Conservation (phyloP, 257 asterid genomes). For the Rauvolfia tetraphylla region DNA sequence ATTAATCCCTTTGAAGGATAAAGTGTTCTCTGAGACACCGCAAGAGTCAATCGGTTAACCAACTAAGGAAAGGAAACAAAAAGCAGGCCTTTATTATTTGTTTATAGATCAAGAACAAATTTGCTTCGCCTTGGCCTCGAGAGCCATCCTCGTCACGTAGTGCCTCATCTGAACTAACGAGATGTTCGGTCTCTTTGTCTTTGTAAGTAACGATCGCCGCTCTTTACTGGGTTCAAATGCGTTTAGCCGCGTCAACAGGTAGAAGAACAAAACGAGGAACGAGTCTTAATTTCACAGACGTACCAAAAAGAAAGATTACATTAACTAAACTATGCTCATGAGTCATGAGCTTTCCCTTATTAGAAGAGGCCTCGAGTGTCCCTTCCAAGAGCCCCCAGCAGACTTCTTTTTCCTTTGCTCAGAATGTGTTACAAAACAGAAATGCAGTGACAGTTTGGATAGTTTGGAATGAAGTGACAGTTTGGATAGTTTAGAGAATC, state of each 20-base stretch:
- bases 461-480: too few relatives aligned
- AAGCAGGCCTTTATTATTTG: background rate
- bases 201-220: background rate
- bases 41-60: background rate
- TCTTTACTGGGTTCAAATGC: background rate
- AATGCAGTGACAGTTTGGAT: too few relatives aligned
- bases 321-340: too few relatives aligned
- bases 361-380: too few relatives aligned
- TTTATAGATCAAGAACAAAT: background rate
- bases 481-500: too few relatives aligned
- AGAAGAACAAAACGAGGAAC: background rate
- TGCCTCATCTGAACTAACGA: constrained; percentile 1
- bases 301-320: too few relatives aligned
- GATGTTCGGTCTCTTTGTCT: background rate
- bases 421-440: too few relatives aligned
- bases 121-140: background rate
- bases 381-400: too few relatives aligned
- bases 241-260: background rate
- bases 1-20: background rate
- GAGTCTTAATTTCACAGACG: too few relatives aligned
- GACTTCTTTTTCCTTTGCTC: too few relatives aligned
- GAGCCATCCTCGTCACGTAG: background rate
- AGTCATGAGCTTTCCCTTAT: too few relatives aligned
- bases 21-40: background rate
- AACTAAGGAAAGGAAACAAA: background rate